Base-by-base conservation (phyloP, 805 yeast species). In the Candida ulmi region DNA sequence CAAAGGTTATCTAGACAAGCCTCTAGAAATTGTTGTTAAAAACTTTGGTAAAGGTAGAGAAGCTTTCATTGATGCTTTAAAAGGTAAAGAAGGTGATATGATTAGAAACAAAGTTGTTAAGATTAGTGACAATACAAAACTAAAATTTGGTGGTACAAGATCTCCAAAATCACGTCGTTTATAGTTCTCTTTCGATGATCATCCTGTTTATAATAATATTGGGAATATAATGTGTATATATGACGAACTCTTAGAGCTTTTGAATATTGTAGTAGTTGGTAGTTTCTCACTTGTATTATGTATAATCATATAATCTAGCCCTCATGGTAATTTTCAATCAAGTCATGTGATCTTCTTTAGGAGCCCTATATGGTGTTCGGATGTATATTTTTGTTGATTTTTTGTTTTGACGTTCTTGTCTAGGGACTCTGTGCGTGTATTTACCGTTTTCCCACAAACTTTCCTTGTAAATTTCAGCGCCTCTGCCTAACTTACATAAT, bases 101-200 rank as follows among this genome's bases (percentile, higher is more conserved):
- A 68, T 93, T 30, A 75, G 87, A 56, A 71, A 73, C n/a, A 69
- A 74, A 39, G 74, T 93, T 29, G 72, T 74, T 26, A 77, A 88
- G 53, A 66, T 91, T 25, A 73, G 83, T 36, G 98, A 91, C 55
- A 71, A 74, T 48, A 88, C 99, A 6, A 76, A 76, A 42, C 72
- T 91, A 68, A 83, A 85, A 63, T 87, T 87, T 55, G 99, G 99
- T 71, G 98, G 98, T 71, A 82, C 76, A 35, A 78, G 93, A 54
- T 72, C 95, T 17, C 95, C 91, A 63, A 78, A 80, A 60, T 71
- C 71, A 42, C 83, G 96, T 69, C 80, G 95, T 66, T 68, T 83
- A 55, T 79, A 66, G 60, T 42, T 7, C n/a, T 26, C 6, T 13
- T 26, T 26, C 24, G 9, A 7, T 21, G 24, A 9, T 12, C 29